A percentile compares a stretch with the other conserved stretches of the same genome.
Evolutionary conservation across 148 eudicot species (phyloP).

Genomic region (Rhododendron williamsianum): DNA sequence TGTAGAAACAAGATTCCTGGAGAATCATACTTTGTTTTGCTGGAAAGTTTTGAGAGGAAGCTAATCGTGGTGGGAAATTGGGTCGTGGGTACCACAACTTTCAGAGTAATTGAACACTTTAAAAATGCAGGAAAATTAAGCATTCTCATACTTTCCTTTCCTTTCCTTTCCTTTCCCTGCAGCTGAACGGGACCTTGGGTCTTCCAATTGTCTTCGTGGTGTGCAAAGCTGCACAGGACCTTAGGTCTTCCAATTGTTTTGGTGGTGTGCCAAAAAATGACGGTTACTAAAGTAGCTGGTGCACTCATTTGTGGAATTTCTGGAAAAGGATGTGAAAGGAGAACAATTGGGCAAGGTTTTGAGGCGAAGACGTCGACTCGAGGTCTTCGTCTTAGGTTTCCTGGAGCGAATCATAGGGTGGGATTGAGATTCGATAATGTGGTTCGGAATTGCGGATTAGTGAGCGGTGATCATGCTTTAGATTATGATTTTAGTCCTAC

Average conservation of each 20-base stretch:
- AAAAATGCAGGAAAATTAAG: background rate
- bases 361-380: background rate
- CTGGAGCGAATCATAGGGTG: slow-evolving; percentile 3
- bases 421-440: slow-evolving; percentile 13
- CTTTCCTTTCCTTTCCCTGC: background rate
- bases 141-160: background rate
- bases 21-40: no score
- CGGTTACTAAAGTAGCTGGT: slow-evolving; percentile 10
- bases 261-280: background rate
- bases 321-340: slow-evolving; percentile 15
- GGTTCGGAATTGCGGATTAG: slow-evolving; percentile 22
- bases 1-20: background rate
- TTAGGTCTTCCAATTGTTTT: background rate
- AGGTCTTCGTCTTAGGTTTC: background rate
- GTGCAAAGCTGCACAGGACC: background rate
- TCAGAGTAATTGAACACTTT: background rate
- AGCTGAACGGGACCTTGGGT: background rate
- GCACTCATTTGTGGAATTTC: slow-evolving; percentile 18
- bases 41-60: no score
- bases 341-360: background rate
- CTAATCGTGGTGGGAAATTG: no score
- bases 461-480: slow-evolving; percentile 12
- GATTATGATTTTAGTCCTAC: slow-evolving; percentile 11
- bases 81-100: background rate
- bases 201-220: background rate